Evolutionary conservation across 441 rosid genomes (phyloP).

Genomic region (Pelargonium myrrhifolium): DNA sequence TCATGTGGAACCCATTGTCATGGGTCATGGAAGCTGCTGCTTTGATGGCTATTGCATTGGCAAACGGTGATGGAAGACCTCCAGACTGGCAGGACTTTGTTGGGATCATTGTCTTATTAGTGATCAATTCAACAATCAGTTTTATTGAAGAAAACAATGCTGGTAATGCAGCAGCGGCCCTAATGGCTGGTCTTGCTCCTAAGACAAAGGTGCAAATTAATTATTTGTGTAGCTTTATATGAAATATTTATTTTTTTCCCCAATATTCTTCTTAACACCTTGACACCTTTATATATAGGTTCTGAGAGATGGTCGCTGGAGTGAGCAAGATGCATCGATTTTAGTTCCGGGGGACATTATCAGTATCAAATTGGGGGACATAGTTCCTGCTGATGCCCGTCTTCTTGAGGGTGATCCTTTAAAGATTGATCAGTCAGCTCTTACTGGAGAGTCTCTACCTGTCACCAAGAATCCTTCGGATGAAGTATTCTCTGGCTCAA

Average conservation of each 20-base stretch:
- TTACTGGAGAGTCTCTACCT: constrained; percentile 83
- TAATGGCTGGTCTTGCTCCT: constrained; percentile 63
- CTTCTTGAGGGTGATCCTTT: constrained; percentile 89
- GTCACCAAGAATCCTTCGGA: constrained; percentile 73
- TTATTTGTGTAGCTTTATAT: no score
- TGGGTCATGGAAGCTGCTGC: constrained; percentile 99
- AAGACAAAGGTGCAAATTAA: constrained; percentile 55
- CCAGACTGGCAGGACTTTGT: constrained; percentile 95
- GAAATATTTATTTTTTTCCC: no score
- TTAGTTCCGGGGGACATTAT: constrained; percentile 89
- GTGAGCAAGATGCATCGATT: constrained; percentile 76
- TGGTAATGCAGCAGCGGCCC: constrained; percentile 89
- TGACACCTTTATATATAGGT: constrained; percentile 29
- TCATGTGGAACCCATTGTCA: constrained; percentile 95
- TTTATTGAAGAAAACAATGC: constrained; percentile 86
- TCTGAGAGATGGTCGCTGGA: constrained; percentile 75
- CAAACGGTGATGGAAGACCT: constrained; percentile 65
- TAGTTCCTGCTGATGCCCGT: constrained; percentile 87
- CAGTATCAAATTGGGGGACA: constrained; percentile 76
- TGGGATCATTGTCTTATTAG: constrained; percentile 55
- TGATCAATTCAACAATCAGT: constrained; percentile 88
- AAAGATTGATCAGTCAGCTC: no score
- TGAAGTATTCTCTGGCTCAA: constrained; percentile 86
- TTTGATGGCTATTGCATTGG: constrained; percentile 70
- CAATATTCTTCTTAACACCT: no score